Evolutionary conservation across 2,329 filamentous ascomycete genomes (phyloP), one percentile per base, ranked within the genome.

Genomic region (Neopestalotiopsis rosae): DNA sequence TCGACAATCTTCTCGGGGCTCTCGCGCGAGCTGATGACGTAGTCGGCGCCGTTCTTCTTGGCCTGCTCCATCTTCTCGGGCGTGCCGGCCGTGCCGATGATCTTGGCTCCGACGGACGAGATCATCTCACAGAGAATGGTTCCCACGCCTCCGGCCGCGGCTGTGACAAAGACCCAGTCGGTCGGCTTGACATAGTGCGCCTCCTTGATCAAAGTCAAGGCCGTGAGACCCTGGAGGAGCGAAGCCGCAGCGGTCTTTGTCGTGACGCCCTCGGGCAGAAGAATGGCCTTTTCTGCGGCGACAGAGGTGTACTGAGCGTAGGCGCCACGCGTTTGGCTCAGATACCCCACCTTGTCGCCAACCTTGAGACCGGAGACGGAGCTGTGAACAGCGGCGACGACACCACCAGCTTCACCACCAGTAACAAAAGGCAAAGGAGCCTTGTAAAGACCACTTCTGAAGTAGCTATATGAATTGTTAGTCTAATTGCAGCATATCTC

Each of bases 131-230:
- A 90, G 34, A 97, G 86, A 81, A 93, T 88, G 58, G 91, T 82
- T 0, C 93, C 93, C 0, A 94, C 93, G 17, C 94, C 94, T 17
- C 94, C 94, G 0, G 94, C 94, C 0, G 94, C 94, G 0, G 94
- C 94, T 74, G 96, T 94, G 17, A 97, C 89, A 2, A 97, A 88
- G 0, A 94, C 86, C 90, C 92, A 96, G 73, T 97, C 93, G 1
- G 91, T 93, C 72, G 89, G 86, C 78, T 94, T 85, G 6, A 95
- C 93, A 69, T 92, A 88, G 12, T 90, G 91, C 4, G 92, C 89
- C 78, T 97, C 94, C 68, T 91, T 89, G 69, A 94, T 88, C 38
- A 97, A 85, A 0, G 93, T 93, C 74, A 96, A 85, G 0, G 94
- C 94, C 1, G 94, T 97, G 49, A 97, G 83, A 1, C 93, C 94